Conservation (phyloP, 257 asterid species). For the Ocimum tenuiflorum region DNA sequence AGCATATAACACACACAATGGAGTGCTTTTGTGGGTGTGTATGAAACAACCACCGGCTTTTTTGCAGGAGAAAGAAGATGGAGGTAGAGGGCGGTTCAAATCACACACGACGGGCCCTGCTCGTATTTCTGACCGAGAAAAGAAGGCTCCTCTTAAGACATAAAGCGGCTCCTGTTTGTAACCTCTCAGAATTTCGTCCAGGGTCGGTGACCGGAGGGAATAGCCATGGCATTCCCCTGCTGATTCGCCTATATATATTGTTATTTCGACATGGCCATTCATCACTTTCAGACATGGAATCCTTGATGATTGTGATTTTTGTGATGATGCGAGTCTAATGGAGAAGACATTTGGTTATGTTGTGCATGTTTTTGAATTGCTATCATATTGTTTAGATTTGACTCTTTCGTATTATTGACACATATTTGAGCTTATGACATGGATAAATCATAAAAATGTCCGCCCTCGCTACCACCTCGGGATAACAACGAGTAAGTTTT, state of each 20-base stretch:
- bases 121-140: constrained; percentile 83
- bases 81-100: constrained; percentile 87
- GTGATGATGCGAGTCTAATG: not conserved
- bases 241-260: not conserved
- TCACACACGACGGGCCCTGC: constrained; percentile 82
- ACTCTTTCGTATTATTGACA: not conserved
- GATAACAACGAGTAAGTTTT: too few species aligned
- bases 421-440: not conserved
- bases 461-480: too few species aligned
- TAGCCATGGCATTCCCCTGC: not conserved
- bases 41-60: not conserved
- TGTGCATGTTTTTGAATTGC: constrained; percentile 5
- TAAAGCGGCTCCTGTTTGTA: constrained; percentile 18
- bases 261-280: not conserved
- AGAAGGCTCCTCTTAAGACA: constrained; percentile 91
- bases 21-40: too few species aligned
- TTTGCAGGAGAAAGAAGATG: constrained; percentile 69
- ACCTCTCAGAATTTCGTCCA: not conserved
- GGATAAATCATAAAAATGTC: too few species aligned
- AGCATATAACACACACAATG: too few species aligned
- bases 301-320: not conserved
- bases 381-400: not conserved
- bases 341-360: constrained; percentile 4
- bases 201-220: not conserved
- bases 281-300: not conserved